Base-by-base conservation (phyloP, 495 filamentous ascomycete genomes). In the Daldinia childiae region DNA sequence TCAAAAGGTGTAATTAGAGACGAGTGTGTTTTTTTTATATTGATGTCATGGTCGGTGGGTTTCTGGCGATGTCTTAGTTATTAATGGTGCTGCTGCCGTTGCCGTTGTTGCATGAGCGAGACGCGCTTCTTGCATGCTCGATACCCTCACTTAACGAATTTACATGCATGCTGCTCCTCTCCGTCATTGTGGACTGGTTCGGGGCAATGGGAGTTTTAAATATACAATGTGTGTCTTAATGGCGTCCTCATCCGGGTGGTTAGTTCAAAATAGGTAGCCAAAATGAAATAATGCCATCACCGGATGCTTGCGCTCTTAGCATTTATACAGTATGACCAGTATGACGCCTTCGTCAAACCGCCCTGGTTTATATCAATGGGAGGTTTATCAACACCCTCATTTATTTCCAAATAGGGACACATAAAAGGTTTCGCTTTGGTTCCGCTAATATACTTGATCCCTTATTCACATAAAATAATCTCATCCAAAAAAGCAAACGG, bases 141-240 rank as follows among this genome's bases (percentile, higher is more conserved):
- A 69, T 73, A 73, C 70, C 70, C 61, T 69, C 70, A 65, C 65
- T 73, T 69, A 54, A 29, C 64, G 59, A 62, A 52, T 56, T 73
- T 63, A 64, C 69, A 72, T 68, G 64, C 60, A 68, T 64, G 43
- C 30, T 55, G 34, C 48, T 64, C 48, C 38, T 30, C 59, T 64
- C 64, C 55, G 58, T 66, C 59, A 38, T 60, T 56, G 14, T 58
- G 63, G 58, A 51, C 2, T 59, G 69, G 58, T 61, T 58, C 26
- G 58, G 69, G 59, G 59, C 27, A 59, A 36, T 52, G 36, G 69
- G 68, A 43, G 43, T 41, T 48, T 43, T 50, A 14, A 30, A 64
- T 63, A 60, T 58, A 63, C 27, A 32, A 50, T 50, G 57, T 29
- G 24, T 4, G 29, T 24, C 26, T 29, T 58, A 32, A 11, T n/a